phyloP scores from a whole-genome alignment of 83 land plant genomes.

The Diphasiastrum complanatum region DNA sequence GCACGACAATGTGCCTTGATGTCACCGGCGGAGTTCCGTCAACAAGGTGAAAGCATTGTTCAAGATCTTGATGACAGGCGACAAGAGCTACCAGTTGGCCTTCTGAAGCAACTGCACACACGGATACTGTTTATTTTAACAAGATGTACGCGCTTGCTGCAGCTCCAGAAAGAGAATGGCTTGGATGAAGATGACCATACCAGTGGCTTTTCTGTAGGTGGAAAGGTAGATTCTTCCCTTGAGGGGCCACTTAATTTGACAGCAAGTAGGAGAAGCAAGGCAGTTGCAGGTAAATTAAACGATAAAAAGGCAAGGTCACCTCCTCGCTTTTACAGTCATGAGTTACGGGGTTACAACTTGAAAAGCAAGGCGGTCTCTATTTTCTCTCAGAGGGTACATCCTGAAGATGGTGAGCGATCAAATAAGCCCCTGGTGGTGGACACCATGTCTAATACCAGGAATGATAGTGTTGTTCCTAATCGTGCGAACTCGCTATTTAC shows the following conservation, averaged over 20 bases:
- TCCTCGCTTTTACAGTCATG: slow-evolving; percentile 51
- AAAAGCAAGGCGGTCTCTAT: slow-evolving; percentile 7
- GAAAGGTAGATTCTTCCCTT: slow-evolving; percentile 46
- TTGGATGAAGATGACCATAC: slow-evolving; percentile 67
- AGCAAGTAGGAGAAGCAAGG: slow-evolving; percentile 31
- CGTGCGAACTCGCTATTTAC: slow-evolving; percentile 20
- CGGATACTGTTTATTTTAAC: slow-evolving; percentile 99
- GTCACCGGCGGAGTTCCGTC: slow-evolving; percentile 81
- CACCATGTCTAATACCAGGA: background rate
- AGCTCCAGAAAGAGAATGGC: slow-evolving; percentile 85
- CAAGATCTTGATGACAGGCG: slow-evolving; percentile 94
- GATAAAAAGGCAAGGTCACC: slow-evolving; percentile 22
- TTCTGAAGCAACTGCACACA: slow-evolving; percentile 81
- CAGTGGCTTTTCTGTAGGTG: slow-evolving; percentile 46
- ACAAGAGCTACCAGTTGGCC: slow-evolving; percentile 79
- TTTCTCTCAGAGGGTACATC: background rate
- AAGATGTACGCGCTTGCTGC: slow-evolving; percentile 85
- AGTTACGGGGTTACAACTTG: background rate
- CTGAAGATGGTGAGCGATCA: background rate
- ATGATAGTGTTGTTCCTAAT: background rate
- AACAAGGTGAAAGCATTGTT: slow-evolving; percentile 91
- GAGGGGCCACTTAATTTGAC: slow-evolving; percentile 40
- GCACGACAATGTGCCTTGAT: slow-evolving; percentile 77
- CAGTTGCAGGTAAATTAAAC: slow-evolving; percentile 25
- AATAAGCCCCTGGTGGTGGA: background rate